Evolutionary conservation across 2,329 filamentous ascomycete genomes (phyloP).

Genomic region (Botrytis porri): DNA sequence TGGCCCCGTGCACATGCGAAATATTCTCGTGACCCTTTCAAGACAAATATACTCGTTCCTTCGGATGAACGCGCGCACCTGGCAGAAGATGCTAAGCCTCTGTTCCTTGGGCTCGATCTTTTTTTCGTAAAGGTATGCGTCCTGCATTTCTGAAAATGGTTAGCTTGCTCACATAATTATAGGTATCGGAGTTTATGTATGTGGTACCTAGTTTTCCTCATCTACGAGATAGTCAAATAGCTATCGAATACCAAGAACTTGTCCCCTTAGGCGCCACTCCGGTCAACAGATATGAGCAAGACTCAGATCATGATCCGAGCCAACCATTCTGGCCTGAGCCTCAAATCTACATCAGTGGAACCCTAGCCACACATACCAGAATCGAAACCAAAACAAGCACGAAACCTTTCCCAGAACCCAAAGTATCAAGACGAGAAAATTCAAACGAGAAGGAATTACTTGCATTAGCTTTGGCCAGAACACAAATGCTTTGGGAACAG

Average conservation of each 20-base stretch:
- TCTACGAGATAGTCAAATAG: conserved; percentile 53
- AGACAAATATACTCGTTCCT: background rate
- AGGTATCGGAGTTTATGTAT: conserved; percentile 62
- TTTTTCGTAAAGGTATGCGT: conserved; percentile 62
- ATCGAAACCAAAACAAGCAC: conserved; percentile 46
- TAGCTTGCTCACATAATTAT: conserved; percentile 19
- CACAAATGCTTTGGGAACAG: conserved; percentile 53
- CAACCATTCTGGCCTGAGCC: conserved; percentile 54
- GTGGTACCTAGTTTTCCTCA: conserved; percentile 57
- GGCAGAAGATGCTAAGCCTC: conserved; percentile 6
- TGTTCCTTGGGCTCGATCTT: conserved; percentile 51
- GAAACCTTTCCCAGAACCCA: conserved; percentile 53
- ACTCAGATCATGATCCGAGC: conserved; percentile 53
- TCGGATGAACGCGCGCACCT: background rate
- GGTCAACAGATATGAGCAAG: conserved; percentile 54
- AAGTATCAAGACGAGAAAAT: conserved; percentile 52
- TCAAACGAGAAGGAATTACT: conserved; percentile 56
- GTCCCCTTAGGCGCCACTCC: conserved; percentile 22
- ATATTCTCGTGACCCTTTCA: conserved; percentile 43
- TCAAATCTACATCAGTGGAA: conserved; percentile 58
- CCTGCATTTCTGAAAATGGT: background rate
- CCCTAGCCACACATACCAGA: conserved; percentile 42
- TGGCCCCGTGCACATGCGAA: conserved; percentile 57
- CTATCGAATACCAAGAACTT: conserved; percentile 56
- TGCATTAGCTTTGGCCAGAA: conserved; percentile 52